Evolutionary conservation across 805 yeast genomes (phyloP), one percentile per base, ranked within the genome.

Genomic region (Wickerhamomyces rabaulensis): DNA sequence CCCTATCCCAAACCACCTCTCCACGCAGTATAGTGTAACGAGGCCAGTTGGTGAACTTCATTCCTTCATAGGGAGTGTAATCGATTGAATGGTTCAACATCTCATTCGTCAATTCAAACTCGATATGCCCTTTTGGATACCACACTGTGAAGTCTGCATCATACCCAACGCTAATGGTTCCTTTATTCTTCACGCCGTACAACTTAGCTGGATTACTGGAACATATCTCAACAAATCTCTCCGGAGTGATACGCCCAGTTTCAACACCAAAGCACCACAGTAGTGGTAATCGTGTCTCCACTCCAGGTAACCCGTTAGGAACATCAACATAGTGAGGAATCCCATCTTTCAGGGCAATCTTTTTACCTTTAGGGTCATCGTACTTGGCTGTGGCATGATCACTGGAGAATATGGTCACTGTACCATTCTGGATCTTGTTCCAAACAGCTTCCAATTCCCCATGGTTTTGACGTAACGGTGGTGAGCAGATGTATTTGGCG

Each of bases 271-370:
- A 65, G 50, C 71, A 62, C 54, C 64, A 73, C 16, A 70, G 57
- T 36, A 74, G 50, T 2, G 77, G 77, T 52, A 74, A 40, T 50
- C 79, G 56, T 2, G 77, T 71, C 52, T 75, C 78, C 21, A 74
- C 66, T 7, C 79, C 79, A 3, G 78, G 75, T 40, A 74, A 50
- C 2, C 79, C 79, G 50, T 74, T 74, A 6, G 79, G 79, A 41
- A 74, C 67, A 29, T 66, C 62, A 47, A 65, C 66, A 56, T 70
- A 74, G 48, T 68, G 67, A 8, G 74, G 72, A 7, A 64, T 47
- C 1, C 74, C 72, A 45, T 70, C 61, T 4, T 63, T 54, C 6
- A 73, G 46, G 8, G 75, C 79, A 7, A 60, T 48, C 49, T 70
- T 70, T 53, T 74, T 74, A 21, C 79, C 78, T 9, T 61, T 48